phyloP scores from a whole-genome alignment of 2,329 filamentous ascomycete genomes.

The Sordariomycetes sp. region DNA sequence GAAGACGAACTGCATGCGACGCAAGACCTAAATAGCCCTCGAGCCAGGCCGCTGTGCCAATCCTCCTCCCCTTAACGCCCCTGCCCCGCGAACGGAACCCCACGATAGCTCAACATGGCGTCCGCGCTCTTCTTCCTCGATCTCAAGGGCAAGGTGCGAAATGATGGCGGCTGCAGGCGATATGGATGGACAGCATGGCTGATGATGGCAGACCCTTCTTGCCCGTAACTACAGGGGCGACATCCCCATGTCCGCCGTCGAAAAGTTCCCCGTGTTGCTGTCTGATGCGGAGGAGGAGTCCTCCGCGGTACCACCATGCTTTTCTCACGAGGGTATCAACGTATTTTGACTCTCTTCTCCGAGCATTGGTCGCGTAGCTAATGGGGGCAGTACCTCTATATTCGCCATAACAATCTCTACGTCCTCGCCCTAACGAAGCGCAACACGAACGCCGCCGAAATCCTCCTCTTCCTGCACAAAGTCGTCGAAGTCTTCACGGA shows the following conservation, averaged over 20 bases:
- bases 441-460: conserved; percentile 98
- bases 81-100: conserved; percentile 14
- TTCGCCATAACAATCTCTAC: conserved; percentile 98
- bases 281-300: conserved; percentile 99
- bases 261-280: conserved; percentile 92
- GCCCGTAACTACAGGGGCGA: conserved; percentile 98
- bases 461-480: conserved; percentile 95
- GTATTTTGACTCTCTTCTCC: conserved; percentile 37
- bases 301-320: conserved; percentile 92
- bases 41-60: conserved; percentile 11
- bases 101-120: conserved; percentile 56
- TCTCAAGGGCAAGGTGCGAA: conserved; percentile 90
- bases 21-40: background rate
- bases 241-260: conserved; percentile 97
- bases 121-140: conserved; percentile 98
- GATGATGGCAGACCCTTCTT: conserved; percentile 70
- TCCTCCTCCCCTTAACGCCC: conserved; percentile 10
- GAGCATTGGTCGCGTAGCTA: conserved; percentile 5
- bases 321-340: conserved; percentile 98
- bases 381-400: conserved; percentile 77
- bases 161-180: background rate
- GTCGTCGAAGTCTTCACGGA: conserved; percentile 98
- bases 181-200: background rate
- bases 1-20: background rate
- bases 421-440: conserved; percentile 95